A percentile compares a stretch with the other conserved stretches of the same genome.
phyloP scores from a whole-genome alignment of 176 grass and related monocot genomes.

The Tuctoria greenei region DNA sequence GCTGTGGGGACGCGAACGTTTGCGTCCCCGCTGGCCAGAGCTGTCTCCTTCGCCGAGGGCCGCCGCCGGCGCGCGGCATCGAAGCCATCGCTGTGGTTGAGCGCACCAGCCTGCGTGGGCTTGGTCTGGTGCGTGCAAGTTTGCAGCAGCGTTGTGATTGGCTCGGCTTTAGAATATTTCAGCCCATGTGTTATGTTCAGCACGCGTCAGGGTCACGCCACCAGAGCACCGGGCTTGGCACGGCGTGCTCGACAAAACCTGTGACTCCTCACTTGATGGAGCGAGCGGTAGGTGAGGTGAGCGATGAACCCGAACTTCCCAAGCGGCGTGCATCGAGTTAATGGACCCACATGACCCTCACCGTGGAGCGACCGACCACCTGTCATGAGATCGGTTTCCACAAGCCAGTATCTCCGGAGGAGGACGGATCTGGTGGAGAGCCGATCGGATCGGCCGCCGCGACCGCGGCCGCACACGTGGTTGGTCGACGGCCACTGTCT shows the following conservation, averaged over 20 bases:
- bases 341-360: slow-evolving; percentile 34
- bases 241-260: slow-evolving; percentile 9
- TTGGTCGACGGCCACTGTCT: background rate
- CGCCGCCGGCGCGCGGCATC: background rate
- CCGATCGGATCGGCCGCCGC: slow-evolving; percentile 34
- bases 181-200: background rate
- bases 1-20: background rate
- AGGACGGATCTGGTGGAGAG: slow-evolving; percentile 36
- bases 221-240: background rate
- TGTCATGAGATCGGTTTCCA: slow-evolving; percentile 20
- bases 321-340: background rate
- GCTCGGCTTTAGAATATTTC: slow-evolving; percentile 11
- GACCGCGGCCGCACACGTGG: slow-evolving; percentile 39
- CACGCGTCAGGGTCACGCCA: slow-evolving; percentile 11
- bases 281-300: background rate
- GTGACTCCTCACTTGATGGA: slow-evolving; percentile 13
- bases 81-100: slow-evolving; percentile 13
- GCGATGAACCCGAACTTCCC: background rate
- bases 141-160: background rate
- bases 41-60: background rate
- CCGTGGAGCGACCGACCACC: slow-evolving; percentile 7
- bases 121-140: slow-evolving; percentile 24
- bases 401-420: slow-evolving; percentile 27
- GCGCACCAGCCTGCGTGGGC: background rate
- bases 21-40: background rate